A percentile compares a stretch with the other conserved stretches of the same genome.
These are phyloP conservation scores for Penicillium herquei DNA, from an alignment of 495 filamentous ascomycete genomes.

Conservation along the genomic window DNA sequence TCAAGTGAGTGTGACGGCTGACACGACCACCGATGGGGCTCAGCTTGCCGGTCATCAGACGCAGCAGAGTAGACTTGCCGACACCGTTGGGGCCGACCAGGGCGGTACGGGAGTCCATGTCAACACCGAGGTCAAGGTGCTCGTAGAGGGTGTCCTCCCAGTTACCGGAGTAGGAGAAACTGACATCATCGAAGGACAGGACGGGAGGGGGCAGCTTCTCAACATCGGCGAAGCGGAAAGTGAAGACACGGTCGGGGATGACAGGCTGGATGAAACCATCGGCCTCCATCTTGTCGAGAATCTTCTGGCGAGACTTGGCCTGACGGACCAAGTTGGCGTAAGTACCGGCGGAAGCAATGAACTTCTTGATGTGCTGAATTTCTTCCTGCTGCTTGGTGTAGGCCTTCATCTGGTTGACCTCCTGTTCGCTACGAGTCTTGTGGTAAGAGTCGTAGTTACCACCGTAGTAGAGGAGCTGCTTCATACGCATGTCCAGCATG, in stretches of 20 bases:
- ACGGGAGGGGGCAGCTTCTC: constrained; percentile 98
- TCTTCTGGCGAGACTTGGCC: constrained; percentile 99
- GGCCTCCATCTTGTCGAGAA: constrained; percentile 99
- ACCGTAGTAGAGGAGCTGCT: constrained; percentile 94
- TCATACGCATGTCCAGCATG: constrained; percentile 97
- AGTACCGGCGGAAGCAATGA: constrained; percentile 99
- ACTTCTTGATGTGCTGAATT: constrained; percentile 99
- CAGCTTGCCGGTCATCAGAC: constrained; percentile 95
- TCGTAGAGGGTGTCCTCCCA: constrained; percentile 90
- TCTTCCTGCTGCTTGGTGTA: constrained; percentile 99
- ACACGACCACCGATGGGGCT: constrained; percentile 80
- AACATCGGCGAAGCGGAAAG: constrained; percentile 97
- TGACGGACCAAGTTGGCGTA: constrained; percentile 99
- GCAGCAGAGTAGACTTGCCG: constrained; percentile 97
- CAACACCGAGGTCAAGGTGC: constrained; percentile 94
- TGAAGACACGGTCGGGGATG: constrained; percentile 82
- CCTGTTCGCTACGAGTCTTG: constrained; percentile 92
- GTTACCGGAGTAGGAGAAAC: constrained; percentile 94
- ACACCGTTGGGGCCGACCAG: constrained; percentile 99
- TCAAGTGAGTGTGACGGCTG: constrained; percentile 92
- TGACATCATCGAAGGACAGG: constrained; percentile 93
- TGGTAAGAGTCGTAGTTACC: constrained; percentile 99
- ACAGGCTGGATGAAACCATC: constrained; percentile 97
- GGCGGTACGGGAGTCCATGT: constrained; percentile 98
- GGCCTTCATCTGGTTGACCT: constrained; percentile 97